Conservation (phyloP, 164 flowering plant species). For the Echeveria elegans region DNA sequence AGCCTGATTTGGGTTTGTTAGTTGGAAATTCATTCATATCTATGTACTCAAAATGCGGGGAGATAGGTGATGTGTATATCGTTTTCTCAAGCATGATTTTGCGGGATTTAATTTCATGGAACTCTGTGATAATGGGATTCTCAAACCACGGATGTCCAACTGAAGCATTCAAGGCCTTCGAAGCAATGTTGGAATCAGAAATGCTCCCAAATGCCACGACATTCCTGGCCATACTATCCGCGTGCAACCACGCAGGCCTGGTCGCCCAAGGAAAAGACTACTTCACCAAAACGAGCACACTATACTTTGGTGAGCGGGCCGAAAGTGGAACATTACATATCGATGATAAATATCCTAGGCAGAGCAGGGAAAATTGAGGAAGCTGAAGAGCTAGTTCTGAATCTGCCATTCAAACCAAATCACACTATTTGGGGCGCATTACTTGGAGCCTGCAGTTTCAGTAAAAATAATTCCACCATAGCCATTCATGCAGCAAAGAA, state of each 20-base stretch:
- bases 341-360: constrained; percentile 11
- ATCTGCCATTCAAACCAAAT: constrained; percentile 31
- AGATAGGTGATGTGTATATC: constrained; percentile 23
- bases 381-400: constrained; percentile 12
- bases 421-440: constrained; percentile 45
- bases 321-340: constrained; percentile 10
- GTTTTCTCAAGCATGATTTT: constrained; percentile 28
- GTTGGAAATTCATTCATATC: constrained; percentile 42
- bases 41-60: constrained; percentile 59
- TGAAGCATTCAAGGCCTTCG: constrained; percentile 26
- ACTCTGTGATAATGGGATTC: constrained; percentile 20
- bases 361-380: constrained; percentile 13
- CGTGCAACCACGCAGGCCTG: constrained; percentile 13
- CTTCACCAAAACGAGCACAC: constrained; percentile 2
- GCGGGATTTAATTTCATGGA: constrained; percentile 57
- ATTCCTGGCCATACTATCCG: constrained; percentile 8
- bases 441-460: constrained; percentile 38
- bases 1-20: constrained; percentile 19
- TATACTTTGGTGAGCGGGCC: constrained; percentile 7
- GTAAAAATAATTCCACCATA: constrained; percentile 16
- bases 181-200: constrained; percentile 26
- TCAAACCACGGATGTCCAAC: constrained; percentile 33
- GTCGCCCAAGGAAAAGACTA: constrained; percentile 7
- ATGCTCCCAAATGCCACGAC: constrained; percentile 8
- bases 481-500: constrained; percentile 29